Percentiles rank a stretch among this genome's conserved stretches.
Evolutionary conservation across 345 rosid genomes (phyloP).

Genomic region (Rhodamnia rubescens): DNA sequence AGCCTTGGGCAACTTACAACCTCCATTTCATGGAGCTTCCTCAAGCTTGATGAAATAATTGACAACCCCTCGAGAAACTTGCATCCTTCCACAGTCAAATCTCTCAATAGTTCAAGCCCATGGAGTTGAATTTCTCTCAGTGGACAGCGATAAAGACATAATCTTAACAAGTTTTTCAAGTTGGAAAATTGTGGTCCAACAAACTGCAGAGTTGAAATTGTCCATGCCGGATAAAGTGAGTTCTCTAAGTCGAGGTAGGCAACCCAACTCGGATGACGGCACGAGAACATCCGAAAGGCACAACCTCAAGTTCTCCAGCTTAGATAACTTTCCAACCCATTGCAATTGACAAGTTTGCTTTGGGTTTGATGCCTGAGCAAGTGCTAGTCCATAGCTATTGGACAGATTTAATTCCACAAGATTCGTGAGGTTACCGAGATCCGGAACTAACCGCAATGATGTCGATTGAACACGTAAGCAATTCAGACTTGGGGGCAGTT

Average conservation of each 20-base stretch:
- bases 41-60: not conserved
- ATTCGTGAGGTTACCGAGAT: not conserved
- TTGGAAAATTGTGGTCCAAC: not conserved
- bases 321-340: not conserved
- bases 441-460: not conserved
- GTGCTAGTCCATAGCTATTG: accelerated
- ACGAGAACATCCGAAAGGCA: accelerated
- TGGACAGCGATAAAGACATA: not conserved
- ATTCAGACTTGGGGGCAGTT: not conserved
- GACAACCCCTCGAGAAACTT: not conserved
- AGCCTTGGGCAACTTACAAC: accelerated
- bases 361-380: not conserved
- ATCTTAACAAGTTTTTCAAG: not conserved
- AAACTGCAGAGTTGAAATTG: accelerated
- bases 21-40: accelerated
- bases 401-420: not conserved
- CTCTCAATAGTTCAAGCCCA: not conserved
- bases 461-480: not conserved
- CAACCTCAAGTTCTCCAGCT: not conserved
- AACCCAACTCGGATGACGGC: not conserved
- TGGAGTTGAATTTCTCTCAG: not conserved
- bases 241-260: not conserved
- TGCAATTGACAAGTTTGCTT: not conserved
- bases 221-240: not conserved
- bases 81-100: accelerated